Base-by-base conservation (phyloP, 495 filamentous ascomycete species). In the Neurospora discreta region DNA sequence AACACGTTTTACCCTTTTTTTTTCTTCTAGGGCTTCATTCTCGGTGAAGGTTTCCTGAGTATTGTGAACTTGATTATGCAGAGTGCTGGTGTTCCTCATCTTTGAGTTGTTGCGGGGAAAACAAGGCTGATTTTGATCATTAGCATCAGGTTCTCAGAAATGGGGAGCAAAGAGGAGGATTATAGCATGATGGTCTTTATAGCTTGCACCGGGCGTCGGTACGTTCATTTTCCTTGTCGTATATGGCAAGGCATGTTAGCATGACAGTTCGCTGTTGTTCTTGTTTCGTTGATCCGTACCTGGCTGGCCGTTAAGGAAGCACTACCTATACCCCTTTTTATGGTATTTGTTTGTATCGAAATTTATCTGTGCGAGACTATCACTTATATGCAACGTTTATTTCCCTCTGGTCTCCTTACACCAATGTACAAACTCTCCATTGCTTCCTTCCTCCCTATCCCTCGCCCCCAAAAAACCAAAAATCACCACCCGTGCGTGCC, bases 31-130 rank as follows among this genome's bases (percentile, higher is more conserved):
- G 93, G 96, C 3, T 87, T 98, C 71, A 97, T 99, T 74, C 81
- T 99, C 26, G 96, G 96, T 8, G 96, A 99, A 80, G 96, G 96
- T 0, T 88, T 98, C 73, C 79, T 97, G 70, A 98, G 95, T 77
- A 97, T 99, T 76, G 86, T 95, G 39, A 98, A 97, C 76, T 81
- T 99, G 72, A 78, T 91, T 11, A 85, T 99, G 76, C 92, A 96
- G 46, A 95, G 92, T 81, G 85, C 87, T 26, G 82, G 84, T 13
- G 92, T 97, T 71, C 92, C 93, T 73, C 92, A 95, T 85, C 81
- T 94, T 44, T 92, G 75, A 74, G 30, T 18, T 65, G 46, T 15
- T 40, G 46, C 15, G 52, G 6, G 26, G 26, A 15, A 18, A 18
- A 65, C 7, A 65, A 65, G 33, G 52, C 33, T 65, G 52, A 33